A percentile compares a stretch with the other conserved stretches of the same genome.
These are phyloP conservation scores for Rhynchospora pubera DNA, from an alignment of 176 grass and related monocot genomes.

Conservation along the genomic window DNA sequence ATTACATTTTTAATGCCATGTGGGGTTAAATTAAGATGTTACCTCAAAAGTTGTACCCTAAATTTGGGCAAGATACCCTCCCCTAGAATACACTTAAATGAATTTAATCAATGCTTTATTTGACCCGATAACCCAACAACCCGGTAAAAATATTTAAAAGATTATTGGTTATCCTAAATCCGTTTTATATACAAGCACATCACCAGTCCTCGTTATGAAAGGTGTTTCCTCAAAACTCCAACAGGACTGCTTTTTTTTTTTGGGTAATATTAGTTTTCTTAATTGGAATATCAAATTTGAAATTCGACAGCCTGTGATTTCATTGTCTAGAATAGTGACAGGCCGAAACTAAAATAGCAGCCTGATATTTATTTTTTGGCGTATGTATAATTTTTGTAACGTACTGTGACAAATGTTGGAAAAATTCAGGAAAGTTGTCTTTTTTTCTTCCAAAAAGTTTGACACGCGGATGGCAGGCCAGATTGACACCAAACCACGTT, in stretches of 20 bases:
- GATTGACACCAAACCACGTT: neutral
- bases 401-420: too few relatives aligned
- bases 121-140: neutral
- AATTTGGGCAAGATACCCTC: conserved; percentile 9
- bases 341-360: too few relatives aligned
- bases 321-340: too few relatives aligned
- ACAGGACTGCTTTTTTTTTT: neutral
- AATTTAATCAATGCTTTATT: neutral
- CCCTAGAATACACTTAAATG: neutral
- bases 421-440: neutral
- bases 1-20: conserved; percentile 7
- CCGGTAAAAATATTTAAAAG: neutral
- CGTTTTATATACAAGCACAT: neutral
- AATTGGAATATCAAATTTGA: too few relatives aligned
- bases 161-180: neutral
- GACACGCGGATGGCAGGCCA: neutral
- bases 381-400: too few relatives aligned
- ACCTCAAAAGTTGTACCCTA: conserved; percentile 15
- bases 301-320: too few relatives aligned
- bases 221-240: neutral
- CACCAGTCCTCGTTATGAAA: neutral
- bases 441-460: neutral
- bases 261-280: neutral
- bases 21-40: neutral
- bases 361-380: too few relatives aligned